These are phyloP conservation scores for Dentipellis sp. DNA, from an alignment of 768 basidiomycete genomes.

Conservation along the genomic window DNA sequence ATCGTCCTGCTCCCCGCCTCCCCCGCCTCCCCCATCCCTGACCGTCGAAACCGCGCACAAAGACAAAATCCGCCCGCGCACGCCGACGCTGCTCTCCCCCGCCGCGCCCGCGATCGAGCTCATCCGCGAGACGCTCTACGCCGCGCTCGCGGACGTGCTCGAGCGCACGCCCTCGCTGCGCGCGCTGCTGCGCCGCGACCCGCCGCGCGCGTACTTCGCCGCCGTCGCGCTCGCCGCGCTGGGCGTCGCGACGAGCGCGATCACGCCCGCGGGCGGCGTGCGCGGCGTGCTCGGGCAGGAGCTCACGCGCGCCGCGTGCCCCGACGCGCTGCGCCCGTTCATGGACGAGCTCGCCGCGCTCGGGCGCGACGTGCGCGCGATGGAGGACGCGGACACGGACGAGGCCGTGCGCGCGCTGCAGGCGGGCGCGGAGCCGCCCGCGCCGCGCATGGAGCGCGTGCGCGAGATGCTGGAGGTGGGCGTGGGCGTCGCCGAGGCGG, in stretches of 20 bases:
- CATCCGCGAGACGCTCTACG: conserved; percentile 84
- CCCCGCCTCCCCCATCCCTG: conserved; percentile 19
- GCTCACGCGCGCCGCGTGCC: conserved; percentile 54
- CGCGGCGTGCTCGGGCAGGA: conserved; percentile 47
- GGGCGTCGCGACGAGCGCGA: conserved; percentile 45
- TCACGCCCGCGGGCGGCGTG: conserved; percentile 38
- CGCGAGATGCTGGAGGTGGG: conserved; percentile 48
- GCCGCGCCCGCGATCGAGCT: conserved; percentile 55
- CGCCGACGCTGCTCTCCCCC: conserved; percentile 26
- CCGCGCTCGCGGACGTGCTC: conserved; percentile 64
- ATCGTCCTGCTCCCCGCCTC: conserved; percentile 14
- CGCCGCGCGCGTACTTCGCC: conserved; percentile 71
- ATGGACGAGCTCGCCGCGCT: conserved; percentile 57
- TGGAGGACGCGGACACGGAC: conserved; percentile 46
- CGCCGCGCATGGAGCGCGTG: conserved; percentile 52
- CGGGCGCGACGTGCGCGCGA: conserved; percentile 36
- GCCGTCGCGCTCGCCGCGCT: conserved; percentile 68
- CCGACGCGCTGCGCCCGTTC: conserved; percentile 52
- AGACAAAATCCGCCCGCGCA: conserved; percentile 13
- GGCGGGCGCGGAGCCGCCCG: conserved; percentile 26
- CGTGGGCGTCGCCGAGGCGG: conserved; percentile 32
- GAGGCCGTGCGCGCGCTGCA: conserved; percentile 34
- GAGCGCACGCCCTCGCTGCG: conserved; percentile 46
- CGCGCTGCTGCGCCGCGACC: conserved; percentile 47
- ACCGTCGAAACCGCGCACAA: conserved; percentile 13